These are phyloP conservation scores for Hymenoscyphus repandus DNA, from an alignment of 2,329 filamentous ascomycete species.

Conservation along the genomic window DNA sequence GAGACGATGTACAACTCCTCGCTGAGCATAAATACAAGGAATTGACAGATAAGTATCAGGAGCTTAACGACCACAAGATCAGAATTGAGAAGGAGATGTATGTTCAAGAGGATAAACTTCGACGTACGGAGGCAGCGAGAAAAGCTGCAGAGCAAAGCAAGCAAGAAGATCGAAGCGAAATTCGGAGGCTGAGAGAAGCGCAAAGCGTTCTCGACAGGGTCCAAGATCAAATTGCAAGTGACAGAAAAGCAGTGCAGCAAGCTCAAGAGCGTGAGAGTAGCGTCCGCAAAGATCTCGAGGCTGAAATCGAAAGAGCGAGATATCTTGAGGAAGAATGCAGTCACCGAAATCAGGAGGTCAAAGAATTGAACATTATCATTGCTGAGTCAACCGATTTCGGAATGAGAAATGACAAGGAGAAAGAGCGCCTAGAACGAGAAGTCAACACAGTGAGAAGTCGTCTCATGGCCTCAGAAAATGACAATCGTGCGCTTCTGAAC, in stretches of 20 bases:
- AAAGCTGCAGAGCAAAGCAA: constrained; percentile 78
- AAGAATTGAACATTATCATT: constrained; percentile 81
- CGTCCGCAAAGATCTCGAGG: constrained; percentile 74
- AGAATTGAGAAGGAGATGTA: constrained; percentile 98
- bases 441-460: constrained; percentile 86
- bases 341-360: constrained; percentile 72
- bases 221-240: constrained; percentile 74
- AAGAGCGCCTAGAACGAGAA: constrained; percentile 87
- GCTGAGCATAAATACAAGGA: constrained; percentile 81
- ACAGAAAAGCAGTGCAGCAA: constrained; percentile 70
- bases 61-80: constrained; percentile 89
- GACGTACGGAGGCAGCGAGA: constrained; percentile 78
- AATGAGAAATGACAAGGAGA: constrained; percentile 85
- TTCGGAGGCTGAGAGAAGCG: constrained; percentile 74
- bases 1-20: constrained; percentile 87
- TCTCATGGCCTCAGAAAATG: constrained; percentile 87
- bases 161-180: constrained; percentile 81
- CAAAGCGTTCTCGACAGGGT: constrained; percentile 84
- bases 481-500: constrained; percentile 91
- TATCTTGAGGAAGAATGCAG: constrained; percentile 77
- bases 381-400: constrained; percentile 86
- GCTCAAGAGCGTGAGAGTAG: constrained; percentile 76
- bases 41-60: constrained; percentile 78
- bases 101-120: constrained; percentile 84
- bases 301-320: constrained; percentile 67